These are phyloP conservation scores for Nitzschia sp. DNA, from an alignment of 108 stramenopile species.

Conservation along the genomic window DNA sequence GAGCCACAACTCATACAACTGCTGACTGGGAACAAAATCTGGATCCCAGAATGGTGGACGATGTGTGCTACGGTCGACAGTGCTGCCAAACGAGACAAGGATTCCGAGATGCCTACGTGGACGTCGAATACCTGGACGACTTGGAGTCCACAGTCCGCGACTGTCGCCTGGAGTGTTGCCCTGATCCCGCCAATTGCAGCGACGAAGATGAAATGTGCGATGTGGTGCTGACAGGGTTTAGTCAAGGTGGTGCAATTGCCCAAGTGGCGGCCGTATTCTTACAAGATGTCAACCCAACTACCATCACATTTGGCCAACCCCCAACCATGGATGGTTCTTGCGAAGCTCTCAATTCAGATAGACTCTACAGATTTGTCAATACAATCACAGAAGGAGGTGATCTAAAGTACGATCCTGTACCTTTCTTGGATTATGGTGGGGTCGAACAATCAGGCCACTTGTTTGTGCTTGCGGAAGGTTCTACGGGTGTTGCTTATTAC, in stretches of 20 bases:
- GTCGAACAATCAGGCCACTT: slow-evolving; percentile 29
- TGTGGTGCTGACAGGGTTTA: slow-evolving; percentile 34
- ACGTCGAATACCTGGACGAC: not conserved
- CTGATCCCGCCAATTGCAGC: not conserved
- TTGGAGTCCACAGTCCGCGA: not conserved
- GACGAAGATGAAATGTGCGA: not conserved
- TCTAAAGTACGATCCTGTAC: slow-evolving; percentile 37
- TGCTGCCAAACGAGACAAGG: not conserved
- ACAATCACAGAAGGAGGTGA: slow-evolving; percentile 19
- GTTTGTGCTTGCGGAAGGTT: slow-evolving; percentile 22
- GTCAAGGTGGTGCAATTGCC: slow-evolving; percentile 41
- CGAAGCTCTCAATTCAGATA: slow-evolving; percentile 11
- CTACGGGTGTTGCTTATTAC: slow-evolving; percentile 28
- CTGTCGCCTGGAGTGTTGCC: not conserved
- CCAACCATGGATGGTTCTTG: slow-evolving; percentile 34
- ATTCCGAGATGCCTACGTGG: not conserved
- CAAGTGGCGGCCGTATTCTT: slow-evolving; percentile 34
- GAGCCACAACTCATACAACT: not conserved
- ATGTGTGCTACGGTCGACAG: not conserved
- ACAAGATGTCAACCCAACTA: slow-evolving; percentile 30
- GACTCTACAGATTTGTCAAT: slow-evolving; percentile 32
- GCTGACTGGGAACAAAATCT: not conserved
- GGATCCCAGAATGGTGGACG: not conserved
- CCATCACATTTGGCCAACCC: slow-evolving; percentile 44
- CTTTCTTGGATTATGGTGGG: slow-evolving; percentile 23